Conservation (phyloP, 305 asterid genomes). For the Caryopteris hybrid region DNA sequence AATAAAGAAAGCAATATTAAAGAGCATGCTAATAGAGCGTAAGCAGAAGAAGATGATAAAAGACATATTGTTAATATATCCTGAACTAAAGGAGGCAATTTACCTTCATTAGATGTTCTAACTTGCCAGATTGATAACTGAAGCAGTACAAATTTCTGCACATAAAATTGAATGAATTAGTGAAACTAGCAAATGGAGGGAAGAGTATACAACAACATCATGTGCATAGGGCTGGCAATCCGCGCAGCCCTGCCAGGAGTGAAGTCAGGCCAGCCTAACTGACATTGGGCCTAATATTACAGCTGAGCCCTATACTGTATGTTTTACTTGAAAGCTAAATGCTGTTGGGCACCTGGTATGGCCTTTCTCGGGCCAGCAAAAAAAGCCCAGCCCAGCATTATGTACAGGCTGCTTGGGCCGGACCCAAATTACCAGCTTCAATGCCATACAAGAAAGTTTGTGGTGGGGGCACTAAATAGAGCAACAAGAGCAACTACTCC, state of each 20-base stretch:
- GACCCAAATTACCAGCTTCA: background rate
- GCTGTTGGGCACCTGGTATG: background rate
- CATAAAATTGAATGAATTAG: conserved; percentile 8
- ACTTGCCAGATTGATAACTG: conserved; percentile 89
- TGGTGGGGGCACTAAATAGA: no score
- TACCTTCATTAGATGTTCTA: conserved; percentile 99
- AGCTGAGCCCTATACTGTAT: background rate
- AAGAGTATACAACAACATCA: background rate
- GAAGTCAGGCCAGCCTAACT: background rate
- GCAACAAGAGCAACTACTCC: background rate
- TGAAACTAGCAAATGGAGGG: background rate
- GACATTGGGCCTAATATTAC: background rate
- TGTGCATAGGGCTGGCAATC: background rate
- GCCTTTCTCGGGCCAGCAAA: background rate
- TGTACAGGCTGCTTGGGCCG: no score
- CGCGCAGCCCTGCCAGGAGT: background rate
- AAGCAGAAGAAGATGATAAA: background rate
- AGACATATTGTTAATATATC: no score
- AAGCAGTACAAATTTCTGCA: conserved; percentile 92
- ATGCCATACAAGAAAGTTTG: background rate
- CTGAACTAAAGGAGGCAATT: background rate
- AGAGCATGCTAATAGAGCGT: background rate
- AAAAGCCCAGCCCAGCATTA: background rate
- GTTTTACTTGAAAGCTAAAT: no score
- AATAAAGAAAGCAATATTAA: background rate